A percentile compares a stretch with the other conserved stretches of the same genome.
phyloP scores from a whole-genome alignment of 805 yeast species.

The Komagataella populi region DNA sequence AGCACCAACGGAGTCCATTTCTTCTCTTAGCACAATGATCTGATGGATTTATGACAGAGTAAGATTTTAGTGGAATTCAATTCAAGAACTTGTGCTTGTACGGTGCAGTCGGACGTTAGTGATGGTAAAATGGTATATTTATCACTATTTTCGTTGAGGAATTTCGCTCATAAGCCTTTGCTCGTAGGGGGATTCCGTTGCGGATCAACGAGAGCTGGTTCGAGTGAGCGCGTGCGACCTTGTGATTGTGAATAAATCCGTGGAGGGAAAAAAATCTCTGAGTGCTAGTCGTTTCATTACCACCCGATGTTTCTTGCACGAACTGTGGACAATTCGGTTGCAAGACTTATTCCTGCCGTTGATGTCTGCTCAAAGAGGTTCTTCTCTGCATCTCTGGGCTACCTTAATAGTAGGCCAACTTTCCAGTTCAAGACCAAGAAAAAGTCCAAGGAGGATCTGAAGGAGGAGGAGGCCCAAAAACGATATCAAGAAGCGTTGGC shows the following conservation, averaged over 20 bases:
- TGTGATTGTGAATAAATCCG: neutral
- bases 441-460: conserved; percentile 9
- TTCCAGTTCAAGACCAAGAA: neutral
- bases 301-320: neutral
- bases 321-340: neutral
- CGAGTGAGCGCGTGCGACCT: neutral
- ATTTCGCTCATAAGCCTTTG: neutral
- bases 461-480: conserved; percentile 14
- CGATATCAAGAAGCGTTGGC: conserved; percentile 18
- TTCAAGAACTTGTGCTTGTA: neutral
- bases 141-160: neutral
- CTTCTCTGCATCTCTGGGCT: neutral
- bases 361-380: neutral
- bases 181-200: neutral
- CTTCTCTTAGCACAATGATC: neutral
- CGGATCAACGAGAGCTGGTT: neutral
- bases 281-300: neutral
- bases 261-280: neutral
- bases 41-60: neutral
- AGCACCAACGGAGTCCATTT: conserved; percentile 59
- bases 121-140: neutral
- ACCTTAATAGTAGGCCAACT: neutral
- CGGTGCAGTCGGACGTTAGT: neutral
- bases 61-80: neutral
- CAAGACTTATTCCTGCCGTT: neutral